phyloP scores from a whole-genome alignment of 2,329 filamentous ascomycete genomes.

The Stromatinia cepivora region DNA sequence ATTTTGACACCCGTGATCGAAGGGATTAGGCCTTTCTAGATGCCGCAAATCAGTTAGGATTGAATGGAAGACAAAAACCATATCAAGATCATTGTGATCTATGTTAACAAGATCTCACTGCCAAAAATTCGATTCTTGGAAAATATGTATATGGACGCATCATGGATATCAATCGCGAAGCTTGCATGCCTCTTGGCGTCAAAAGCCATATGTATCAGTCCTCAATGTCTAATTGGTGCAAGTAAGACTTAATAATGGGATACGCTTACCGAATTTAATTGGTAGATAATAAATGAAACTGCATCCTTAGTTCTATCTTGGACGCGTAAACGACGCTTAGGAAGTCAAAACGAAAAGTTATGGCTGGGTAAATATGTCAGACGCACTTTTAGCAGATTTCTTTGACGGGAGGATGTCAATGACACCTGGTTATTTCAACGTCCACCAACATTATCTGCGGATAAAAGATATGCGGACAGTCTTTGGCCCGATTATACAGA shows the following conservation, averaged over 20 bases:
- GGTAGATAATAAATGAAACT: neutral
- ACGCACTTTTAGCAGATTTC: neutral
- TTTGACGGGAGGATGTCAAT: neutral
- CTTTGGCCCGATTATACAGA: neutral
- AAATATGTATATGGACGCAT: neutral
- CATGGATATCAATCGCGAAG: neutral
- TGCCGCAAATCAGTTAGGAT: neutral
- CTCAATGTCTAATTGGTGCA: no score
- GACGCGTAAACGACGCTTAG: neutral
- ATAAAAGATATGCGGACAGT: neutral
- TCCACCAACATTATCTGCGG: neutral
- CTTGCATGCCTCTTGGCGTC: neutral
- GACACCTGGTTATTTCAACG: neutral
- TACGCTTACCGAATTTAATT: neutral
- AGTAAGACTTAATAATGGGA: no score
- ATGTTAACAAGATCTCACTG: neutral
- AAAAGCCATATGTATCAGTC: no score
- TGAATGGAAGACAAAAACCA: neutral
- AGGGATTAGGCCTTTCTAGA: neutral
- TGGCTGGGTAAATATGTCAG: neutral
- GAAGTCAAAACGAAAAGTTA: neutral
- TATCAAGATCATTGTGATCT: neutral
- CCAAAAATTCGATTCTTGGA: neutral
- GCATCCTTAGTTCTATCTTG: neutral
- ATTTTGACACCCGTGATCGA: neutral